Evolutionary conservation across 768 basidiomycete genomes (phyloP).

Genomic region (Lentinus tigrinus): DNA sequence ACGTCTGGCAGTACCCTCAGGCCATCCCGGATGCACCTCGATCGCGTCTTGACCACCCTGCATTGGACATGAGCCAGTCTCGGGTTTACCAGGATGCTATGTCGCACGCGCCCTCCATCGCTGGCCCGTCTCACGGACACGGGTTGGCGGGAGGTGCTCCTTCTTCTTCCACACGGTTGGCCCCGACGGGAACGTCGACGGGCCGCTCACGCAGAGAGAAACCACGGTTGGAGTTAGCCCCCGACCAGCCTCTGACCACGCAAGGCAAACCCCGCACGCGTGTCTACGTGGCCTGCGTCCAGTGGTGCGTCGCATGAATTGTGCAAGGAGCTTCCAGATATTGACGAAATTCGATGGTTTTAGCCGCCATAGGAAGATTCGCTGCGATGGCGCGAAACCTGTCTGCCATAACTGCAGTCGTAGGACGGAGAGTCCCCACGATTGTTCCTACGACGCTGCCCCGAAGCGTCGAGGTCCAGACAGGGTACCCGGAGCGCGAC

Average conservation of each 20-base stretch:
- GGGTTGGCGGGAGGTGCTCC: not conserved
- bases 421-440: conserved; percentile 35
- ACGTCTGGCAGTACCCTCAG: conserved; percentile 11
- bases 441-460: conserved; percentile 65
- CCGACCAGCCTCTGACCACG: conserved; percentile 77
- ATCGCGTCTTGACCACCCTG: conserved; percentile 11
- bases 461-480: conserved; percentile 84
- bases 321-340: not conserved
- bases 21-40: not conserved
- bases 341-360: not conserved
- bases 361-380: conserved; percentile 77
- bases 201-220: conserved; percentile 32
- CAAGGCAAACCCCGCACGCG: conserved; percentile 76
- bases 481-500: conserved; percentile 75
- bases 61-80: conserved; percentile 1
- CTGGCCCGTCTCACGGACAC: conserved; percentile 12
- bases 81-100: conserved; percentile 4
- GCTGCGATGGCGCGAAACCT: conserved; percentile 81
- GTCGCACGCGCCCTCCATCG: not conserved
- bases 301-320: conserved; percentile 53
- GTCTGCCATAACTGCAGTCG: conserved; percentile 70
- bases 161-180: conserved; percentile 3
- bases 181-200: conserved; percentile 4
- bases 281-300: conserved; percentile 77
- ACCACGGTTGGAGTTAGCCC: conserved; percentile 63